A percentile compares a stretch with the other conserved stretches of the same genome.
Evolutionary conservation across 1,284 basidiomycete species (phyloP).

Genomic region (Volvariella surrecta): DNA sequence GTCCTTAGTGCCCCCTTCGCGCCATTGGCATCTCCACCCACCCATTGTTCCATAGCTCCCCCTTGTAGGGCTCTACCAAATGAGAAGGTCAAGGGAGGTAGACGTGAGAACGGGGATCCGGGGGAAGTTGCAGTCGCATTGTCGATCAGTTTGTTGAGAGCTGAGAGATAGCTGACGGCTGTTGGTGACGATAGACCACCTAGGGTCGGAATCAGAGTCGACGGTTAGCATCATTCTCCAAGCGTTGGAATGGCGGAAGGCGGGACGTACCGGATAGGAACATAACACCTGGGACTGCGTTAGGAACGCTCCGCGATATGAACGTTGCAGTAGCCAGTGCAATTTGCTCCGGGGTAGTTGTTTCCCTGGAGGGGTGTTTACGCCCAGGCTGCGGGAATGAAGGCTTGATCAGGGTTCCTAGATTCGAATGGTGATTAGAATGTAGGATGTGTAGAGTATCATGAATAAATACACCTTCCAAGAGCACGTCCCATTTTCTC

Average conservation of each 20-base stretch:
- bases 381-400: constrained; percentile 43
- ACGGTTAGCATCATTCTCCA: too few species aligned
- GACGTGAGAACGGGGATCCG: constrained; percentile 24
- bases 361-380: constrained; percentile 28
- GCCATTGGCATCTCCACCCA: constrained; percentile 29
- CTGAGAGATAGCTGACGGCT: constrained; percentile 29
- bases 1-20: constrained; percentile 30
- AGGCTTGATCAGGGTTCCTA: constrained; percentile 42
- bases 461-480: constrained; percentile 38
- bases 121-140: constrained; percentile 13
- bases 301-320: constrained; percentile 37
- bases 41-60: constrained; percentile 38
- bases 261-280: constrained; percentile 36
- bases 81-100: constrained; percentile 38
- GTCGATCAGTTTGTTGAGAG: constrained; percentile 28
- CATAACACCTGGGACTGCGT: constrained; percentile 37
- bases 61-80: constrained; percentile 43
- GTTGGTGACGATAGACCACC: constrained; percentile 31
- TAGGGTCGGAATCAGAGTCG: too few species aligned
- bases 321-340: constrained; percentile 37
- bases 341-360: constrained; percentile 31
- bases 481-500: constrained; percentile 34
- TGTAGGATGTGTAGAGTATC: too few species aligned
- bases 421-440: constrained; percentile 1
- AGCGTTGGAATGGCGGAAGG: background rate